A percentile compares a stretch with the other conserved stretches of the same genome.
Conservation (phyloP, 805 yeast species). For the Saccharomycopsis babjevae region DNA sequence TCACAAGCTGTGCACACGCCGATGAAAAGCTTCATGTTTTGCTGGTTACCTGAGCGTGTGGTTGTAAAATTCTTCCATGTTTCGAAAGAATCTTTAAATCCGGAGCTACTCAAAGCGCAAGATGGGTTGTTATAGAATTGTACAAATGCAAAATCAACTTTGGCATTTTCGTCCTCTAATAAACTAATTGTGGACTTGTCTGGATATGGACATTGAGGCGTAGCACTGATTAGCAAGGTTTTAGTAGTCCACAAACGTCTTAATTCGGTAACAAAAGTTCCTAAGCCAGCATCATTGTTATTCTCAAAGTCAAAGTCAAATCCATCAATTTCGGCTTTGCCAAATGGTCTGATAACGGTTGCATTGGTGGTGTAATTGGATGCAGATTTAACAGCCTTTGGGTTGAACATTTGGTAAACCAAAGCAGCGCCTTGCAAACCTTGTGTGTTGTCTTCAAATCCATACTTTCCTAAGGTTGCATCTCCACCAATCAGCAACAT, state of each 20-base stretch:
- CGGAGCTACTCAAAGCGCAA: slow-evolving; percentile 33
- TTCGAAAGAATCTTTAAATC: slow-evolving; percentile 34
- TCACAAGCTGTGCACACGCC: slow-evolving; percentile 53
- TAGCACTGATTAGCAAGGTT: slow-evolving; percentile 54
- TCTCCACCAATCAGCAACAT: slow-evolving; percentile 52
- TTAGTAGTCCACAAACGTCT: slow-evolving; percentile 34
- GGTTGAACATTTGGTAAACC: slow-evolving; percentile 54
- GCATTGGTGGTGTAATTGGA: slow-evolving; percentile 30
- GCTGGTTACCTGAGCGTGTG: slow-evolving; percentile 32
- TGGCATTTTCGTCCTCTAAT: slow-evolving; percentile 41
- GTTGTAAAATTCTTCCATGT: slow-evolving; percentile 38
- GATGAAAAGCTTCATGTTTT: slow-evolving; percentile 42
- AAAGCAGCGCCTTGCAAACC: slow-evolving; percentile 53
- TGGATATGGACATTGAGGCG: slow-evolving; percentile 73
- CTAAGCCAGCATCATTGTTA: slow-evolving; percentile 49
- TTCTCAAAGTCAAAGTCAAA: slow-evolving; percentile 87
- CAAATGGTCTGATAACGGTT: slow-evolving; percentile 10
- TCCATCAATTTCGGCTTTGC: slow-evolving; percentile 74
- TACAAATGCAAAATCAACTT: slow-evolving; percentile 56
- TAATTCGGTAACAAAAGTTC: slow-evolving; percentile 44
- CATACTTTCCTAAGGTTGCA: slow-evolving; percentile 51
- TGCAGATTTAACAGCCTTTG: background rate
- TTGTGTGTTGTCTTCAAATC: slow-evolving; percentile 73
- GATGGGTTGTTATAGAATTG: slow-evolving; percentile 63
- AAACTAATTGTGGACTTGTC: slow-evolving; percentile 42